Percentiles rank a stretch among this genome's conserved stretches.
phyloP scores from a whole-genome alignment of 1,284 basidiomycete species.

The Apiotrichum gracile region DNA sequence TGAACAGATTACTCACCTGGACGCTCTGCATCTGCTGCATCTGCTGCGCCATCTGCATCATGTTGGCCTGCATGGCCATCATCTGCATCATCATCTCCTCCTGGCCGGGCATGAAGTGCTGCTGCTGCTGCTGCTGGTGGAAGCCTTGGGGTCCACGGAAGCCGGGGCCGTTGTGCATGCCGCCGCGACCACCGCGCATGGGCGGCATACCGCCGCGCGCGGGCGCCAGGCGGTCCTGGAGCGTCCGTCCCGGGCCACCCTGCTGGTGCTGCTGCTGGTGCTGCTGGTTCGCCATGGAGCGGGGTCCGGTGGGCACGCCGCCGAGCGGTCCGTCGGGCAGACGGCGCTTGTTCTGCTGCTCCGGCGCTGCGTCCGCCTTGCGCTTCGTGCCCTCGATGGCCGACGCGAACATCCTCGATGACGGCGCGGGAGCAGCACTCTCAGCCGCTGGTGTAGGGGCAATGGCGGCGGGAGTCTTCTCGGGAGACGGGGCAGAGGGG shows the following conservation, averaged over 20 bases:
- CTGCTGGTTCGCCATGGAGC: constrained; percentile 5
- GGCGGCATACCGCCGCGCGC: constrained; percentile 20
- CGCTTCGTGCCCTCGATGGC: constrained; percentile 22
- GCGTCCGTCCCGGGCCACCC: constrained; percentile 11
- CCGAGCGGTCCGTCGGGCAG: constrained; percentile 14
- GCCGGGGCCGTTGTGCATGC: not conserved
- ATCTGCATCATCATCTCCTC: constrained; percentile 49
- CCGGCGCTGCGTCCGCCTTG: constrained; percentile 10
- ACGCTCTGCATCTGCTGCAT: constrained; percentile 43
- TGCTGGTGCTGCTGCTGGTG: not conserved
- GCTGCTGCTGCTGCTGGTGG: constrained; percentile 12
- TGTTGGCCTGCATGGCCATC: constrained; percentile 49
- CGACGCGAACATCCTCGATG: constrained; percentile 13
- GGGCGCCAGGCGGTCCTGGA: constrained; percentile 16
- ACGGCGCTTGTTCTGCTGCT: constrained; percentile 15
- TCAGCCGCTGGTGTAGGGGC: constrained; percentile 7
- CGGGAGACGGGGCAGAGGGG: constrained; percentile 6
- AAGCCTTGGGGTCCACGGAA: too few relatives aligned
- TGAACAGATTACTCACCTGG: constrained; percentile 33
- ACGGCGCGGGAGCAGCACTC: constrained; percentile 5
- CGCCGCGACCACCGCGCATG: constrained; percentile 16
- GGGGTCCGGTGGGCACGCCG: constrained; percentile 19
- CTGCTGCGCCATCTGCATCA: constrained; percentile 49
- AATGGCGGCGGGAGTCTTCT: not conserved
- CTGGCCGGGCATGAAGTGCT: constrained; percentile 31